Evolutionary conservation across 768 basidiomycete species (phyloP), one percentile per base, ranked within the genome.

Genomic region (Pleurotus citrinopileatus): DNA sequence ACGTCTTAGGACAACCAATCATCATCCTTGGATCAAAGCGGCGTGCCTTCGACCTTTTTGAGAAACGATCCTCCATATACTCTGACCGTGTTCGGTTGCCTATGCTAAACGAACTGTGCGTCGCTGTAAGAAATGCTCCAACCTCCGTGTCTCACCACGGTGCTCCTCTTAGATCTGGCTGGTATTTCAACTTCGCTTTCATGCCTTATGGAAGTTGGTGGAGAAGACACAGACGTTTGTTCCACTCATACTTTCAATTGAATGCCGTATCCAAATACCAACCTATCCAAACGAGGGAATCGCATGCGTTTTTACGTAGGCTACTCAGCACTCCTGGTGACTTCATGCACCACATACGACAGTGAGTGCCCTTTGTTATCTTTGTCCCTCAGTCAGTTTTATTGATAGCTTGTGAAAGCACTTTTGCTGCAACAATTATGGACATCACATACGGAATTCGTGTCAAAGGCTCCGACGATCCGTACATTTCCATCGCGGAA

Each of bases 31-130:
- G 54, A 17, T 58, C 60, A 15, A 37, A 44, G 5, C 42, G 57
- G 29, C 25, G 37, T 8, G 52, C 50, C 34, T 20, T 42, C 7
- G 64, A 64, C n/a, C 56, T 65, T n/a, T 48, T 65, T 3, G 60
- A 61, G 17, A 58, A 51, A 19, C 52, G 62, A 13, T 60, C 62
- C 1, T 37, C 50, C n/a, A 58, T 58, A 3, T 64, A 66, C 44
- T 60, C 58, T 25, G 55, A 55, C 27, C 29, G 60, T 7, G 38
- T 38, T 32, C 51, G 51, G 4, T 28, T 52, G 17, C 51, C 51
- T 20, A 22, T 52, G 36, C 23, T 36, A 12, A 40, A 19, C 10
- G 51, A 52, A 6, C 34, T 52, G 51, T 52, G n/a, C n/a, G 50
- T 52, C n/a, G 32, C 32, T 34, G 9, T 3, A 34, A 34, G n/a